A percentile compares a stretch with the other conserved stretches of the same genome.
Conservation (phyloP, 1,284 basidiomycete species). For the Microbotryomycetes sp. region DNA sequence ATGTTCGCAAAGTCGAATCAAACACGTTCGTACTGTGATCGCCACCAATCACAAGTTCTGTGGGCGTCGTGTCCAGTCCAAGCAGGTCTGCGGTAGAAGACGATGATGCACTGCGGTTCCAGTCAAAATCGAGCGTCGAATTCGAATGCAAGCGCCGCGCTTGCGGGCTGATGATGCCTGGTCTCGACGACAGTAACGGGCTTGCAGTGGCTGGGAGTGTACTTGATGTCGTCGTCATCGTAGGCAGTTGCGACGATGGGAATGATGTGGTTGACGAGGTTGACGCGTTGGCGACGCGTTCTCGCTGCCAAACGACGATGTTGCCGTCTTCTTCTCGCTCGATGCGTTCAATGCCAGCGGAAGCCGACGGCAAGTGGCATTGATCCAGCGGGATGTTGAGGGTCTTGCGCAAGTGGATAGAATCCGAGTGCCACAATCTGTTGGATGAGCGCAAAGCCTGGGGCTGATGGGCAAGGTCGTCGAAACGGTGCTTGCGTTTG, state of each 20-base stretch:
- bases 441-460: slow-evolving; percentile 76
- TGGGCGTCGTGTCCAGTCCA: slow-evolving; percentile 1
- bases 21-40: not conserved
- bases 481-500: not conserved
- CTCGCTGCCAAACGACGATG: slow-evolving; percentile 20
- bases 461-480: slow-evolving; percentile 36
- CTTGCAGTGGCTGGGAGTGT: not conserved
- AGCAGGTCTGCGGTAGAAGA: slow-evolving; percentile 11
- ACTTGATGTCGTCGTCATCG: not conserved
- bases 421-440: slow-evolving; percentile 81
- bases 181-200: not conserved
- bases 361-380: slow-evolving; percentile 28
- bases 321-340: slow-evolving; percentile 23
- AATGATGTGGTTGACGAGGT: slow-evolving; percentile 3
- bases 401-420: slow-evolving; percentile 72
- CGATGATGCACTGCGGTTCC: not conserved
- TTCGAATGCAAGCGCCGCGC: slow-evolving; percentile 1
- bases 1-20: slow-evolving; percentile 2
- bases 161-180: slow-evolving; percentile 6
- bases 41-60: not conserved
- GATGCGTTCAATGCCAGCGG: slow-evolving; percentile 14
- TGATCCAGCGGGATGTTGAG: slow-evolving; percentile 64
- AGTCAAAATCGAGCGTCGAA: not conserved
- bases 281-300: not conserved
- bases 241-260: not conserved